Base-by-base conservation (phyloP, 164 flowering plant genomes). In the Magnolia changhungtana region DNA sequence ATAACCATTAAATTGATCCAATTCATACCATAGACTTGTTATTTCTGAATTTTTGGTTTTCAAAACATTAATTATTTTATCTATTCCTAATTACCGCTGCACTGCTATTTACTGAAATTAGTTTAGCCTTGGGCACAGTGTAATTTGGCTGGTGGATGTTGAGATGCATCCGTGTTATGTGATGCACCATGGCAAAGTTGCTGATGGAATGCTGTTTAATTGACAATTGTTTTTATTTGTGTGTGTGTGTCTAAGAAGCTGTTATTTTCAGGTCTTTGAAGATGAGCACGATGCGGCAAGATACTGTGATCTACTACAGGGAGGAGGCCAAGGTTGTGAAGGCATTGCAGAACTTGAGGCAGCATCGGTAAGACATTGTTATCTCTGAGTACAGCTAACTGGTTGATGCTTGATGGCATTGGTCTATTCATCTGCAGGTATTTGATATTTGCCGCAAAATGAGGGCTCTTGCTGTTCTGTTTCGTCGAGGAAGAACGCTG, bases 331-430 rank as follows among this genome's bases (percentile, higher is more conserved):
- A 85, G 96, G 90, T 19, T 94, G 99, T 82, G 97, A 96, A 85
- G 98, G 97, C 50, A 91, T 96, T 73, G 98, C 97, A 64, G 97
- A 96, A 82, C 84, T 92, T 71, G 98, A 96, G 75, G 97, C 98
- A 75, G 91, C 99, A 65, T 92, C 92, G 9, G 98, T 96, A 74
- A 71, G 7, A 6, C 51, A 50, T 45, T 52, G 49, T 16, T 65
- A 11, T 63, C 45, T 59, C 37, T 18, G 23, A 45, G 58, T 61
- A 50, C 45, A 8, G 72, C 16, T 7, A 68, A 7, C 8, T 65
- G 49, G 23, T 29, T 20, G 63, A 58, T 76, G 19, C 37, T 71
- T 64, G 55, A 37, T 70, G 20, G 71, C 61, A 55, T 55, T 55
- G 64, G 37, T 5, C 27, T 8, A 4, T n/a, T 45, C 67, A 16